Percentiles rank a stretch among this genome's conserved stretches.
Evolutionary conservation across 257 asterid genomes (phyloP).

Genomic region (Misopates orontium): DNA sequence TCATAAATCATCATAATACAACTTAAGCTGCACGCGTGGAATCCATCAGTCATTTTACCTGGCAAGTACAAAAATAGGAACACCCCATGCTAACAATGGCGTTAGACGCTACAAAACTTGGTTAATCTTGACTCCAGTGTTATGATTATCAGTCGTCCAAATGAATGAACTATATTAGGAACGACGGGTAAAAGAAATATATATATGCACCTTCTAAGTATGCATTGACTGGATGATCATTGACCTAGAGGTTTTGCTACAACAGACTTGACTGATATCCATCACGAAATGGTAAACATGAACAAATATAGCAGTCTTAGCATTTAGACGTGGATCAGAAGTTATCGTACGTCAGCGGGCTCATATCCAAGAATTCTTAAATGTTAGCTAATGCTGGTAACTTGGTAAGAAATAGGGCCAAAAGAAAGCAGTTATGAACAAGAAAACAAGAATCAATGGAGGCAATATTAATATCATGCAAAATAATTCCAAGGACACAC

Average conservation of each 20-base stretch:
- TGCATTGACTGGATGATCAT: conserved; percentile 1
- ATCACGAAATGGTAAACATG: conserved; percentile 14
- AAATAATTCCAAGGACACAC: conserved; percentile 38
- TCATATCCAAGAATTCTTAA: conserved; percentile 1
- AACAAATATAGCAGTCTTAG: background rate
- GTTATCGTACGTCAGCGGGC: background rate
- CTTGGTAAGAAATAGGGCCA: conserved; percentile 4
- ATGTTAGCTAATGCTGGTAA: background rate
- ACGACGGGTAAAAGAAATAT: background rate
- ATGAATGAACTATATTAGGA: background rate
- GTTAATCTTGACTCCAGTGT: background rate
- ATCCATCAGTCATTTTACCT: too few relatives aligned
- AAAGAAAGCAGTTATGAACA: conserved; percentile 5
- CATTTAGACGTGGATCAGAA: conserved; percentile 17
- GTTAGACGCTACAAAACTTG: background rate
- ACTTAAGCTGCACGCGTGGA: too few relatives aligned
- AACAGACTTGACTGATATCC: conserved; percentile 11
- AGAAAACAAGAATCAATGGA: conserved; percentile 3
- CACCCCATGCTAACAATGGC: too few relatives aligned
- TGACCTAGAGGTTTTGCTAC: background rate
- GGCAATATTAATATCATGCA: background rate
- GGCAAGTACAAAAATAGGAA: too few relatives aligned
- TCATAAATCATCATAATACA: too few relatives aligned
- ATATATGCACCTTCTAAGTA: background rate
- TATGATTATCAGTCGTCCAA: background rate